Evolutionary conservation across 2,329 filamentous ascomycete species (phyloP).

Genomic region (Diaporthe vaccinii): DNA sequence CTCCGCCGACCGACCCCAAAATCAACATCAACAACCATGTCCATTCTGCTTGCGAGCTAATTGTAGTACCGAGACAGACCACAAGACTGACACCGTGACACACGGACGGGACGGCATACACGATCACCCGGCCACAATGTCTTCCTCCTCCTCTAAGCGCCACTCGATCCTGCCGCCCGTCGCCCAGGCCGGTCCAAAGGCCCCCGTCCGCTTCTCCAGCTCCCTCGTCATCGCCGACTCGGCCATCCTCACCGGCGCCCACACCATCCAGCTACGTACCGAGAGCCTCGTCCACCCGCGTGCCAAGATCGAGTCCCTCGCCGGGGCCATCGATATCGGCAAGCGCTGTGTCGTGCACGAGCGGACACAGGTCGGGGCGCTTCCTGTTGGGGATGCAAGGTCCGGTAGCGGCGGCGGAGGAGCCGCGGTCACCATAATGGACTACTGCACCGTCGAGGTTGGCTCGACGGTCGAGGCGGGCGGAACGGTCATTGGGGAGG

Average conservation of each 20-base stretch:
- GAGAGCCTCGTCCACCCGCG: slow-evolving; percentile 90
- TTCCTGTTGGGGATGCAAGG: slow-evolving; percentile 47
- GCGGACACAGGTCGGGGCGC: slow-evolving; percentile 67
- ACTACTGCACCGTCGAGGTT: slow-evolving; percentile 74
- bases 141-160: slow-evolving; percentile 61
- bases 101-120: background rate
- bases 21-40: slow-evolving; percentile 22
- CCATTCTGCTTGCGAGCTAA: background rate
- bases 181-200: slow-evolving; percentile 68
- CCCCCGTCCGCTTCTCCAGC: slow-evolving; percentile 73
- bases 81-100: background rate
- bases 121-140: slow-evolving; percentile 49
- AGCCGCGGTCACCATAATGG: slow-evolving; percentile 67
- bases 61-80: background rate
- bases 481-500: slow-evolving; percentile 72
- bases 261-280: slow-evolving; percentile 83
- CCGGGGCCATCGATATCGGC: slow-evolving; percentile 84
- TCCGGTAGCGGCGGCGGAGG: slow-evolving; percentile 48
- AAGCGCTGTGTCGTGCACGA: slow-evolving; percentile 88
- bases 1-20: slow-evolving; percentile 30
- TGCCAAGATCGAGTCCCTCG: slow-evolving; percentile 80
- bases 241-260: slow-evolving; percentile 75
- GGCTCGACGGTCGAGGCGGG: slow-evolving; percentile 73
- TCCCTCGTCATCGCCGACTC: slow-evolving; percentile 73
- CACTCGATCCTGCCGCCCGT: slow-evolving; percentile 69